Percentiles rank a stretch among this genome's conserved stretches.
These are phyloP conservation scores for Nakazawaea laoshanensis DNA, from an alignment of 805 yeast genomes.

Conservation along the genomic window DNA sequence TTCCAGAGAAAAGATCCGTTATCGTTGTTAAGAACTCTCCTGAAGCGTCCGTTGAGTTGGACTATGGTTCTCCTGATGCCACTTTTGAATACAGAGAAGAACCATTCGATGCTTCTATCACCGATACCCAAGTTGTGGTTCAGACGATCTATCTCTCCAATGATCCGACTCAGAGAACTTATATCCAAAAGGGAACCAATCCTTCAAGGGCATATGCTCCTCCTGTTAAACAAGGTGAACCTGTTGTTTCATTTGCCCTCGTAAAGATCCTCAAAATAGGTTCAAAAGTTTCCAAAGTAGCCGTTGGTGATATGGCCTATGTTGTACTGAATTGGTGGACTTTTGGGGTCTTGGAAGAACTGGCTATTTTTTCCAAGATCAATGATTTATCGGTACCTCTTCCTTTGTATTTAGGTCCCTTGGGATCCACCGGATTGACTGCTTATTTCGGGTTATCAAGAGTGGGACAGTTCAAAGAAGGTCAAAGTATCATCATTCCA, in stretches of 20 bases:
- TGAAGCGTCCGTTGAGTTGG: slow-evolving; percentile 2
- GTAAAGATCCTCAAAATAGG: slow-evolving; percentile 42
- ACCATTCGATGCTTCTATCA: slow-evolving; percentile 13
- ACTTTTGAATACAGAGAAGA: slow-evolving; percentile 12
- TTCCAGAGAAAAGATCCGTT: neutral
- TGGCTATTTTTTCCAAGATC: slow-evolving; percentile 21
- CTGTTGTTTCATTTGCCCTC: slow-evolving; percentile 37
- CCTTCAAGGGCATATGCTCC: slow-evolving; percentile 24
- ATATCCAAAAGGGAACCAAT: slow-evolving; percentile 34
- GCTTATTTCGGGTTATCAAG: slow-evolving; percentile 49
- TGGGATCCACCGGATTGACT: slow-evolving; percentile 54
- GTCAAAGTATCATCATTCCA: slow-evolving; percentile 42
- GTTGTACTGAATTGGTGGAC: slow-evolving; percentile 40
- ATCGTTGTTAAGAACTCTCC: slow-evolving; percentile 9
- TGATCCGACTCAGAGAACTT: slow-evolving; percentile 56
- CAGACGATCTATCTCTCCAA: slow-evolving; percentile 40
- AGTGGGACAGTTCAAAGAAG: slow-evolving; percentile 36
- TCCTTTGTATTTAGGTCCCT: slow-evolving; percentile 34
- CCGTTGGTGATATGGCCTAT: slow-evolving; percentile 34
- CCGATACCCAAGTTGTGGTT: slow-evolving; percentile 34
- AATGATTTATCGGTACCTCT: slow-evolving; percentile 24
- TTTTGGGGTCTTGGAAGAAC: slow-evolving; percentile 27
- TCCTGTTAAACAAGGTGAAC: slow-evolving; percentile 34
- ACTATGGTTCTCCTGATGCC: slow-evolving; percentile 11
- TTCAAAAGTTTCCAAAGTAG: slow-evolving; percentile 17